Evolutionary conservation across 164 flowering plant species (phyloP).

Genomic region (Houttuynia cordata): DNA sequence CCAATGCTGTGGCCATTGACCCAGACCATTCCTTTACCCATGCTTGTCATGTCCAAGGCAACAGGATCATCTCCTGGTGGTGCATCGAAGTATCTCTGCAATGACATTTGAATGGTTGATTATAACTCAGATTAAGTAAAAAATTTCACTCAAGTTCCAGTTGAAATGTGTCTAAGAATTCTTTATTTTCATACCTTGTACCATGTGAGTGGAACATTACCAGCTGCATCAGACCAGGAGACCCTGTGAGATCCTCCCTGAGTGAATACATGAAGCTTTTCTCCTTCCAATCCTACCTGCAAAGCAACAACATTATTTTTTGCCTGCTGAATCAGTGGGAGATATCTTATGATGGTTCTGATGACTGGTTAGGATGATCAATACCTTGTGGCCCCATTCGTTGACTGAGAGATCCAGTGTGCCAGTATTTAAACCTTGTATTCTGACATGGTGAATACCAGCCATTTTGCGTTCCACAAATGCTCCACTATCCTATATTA

Average conservation of each 20-base stretch:
- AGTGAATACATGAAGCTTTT: constrained; percentile 31
- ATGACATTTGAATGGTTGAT: neutral
- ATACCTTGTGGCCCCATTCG: constrained; percentile 66
- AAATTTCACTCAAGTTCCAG: too few species aligned
- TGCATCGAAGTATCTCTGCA: constrained; percentile 59
- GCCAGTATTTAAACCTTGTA: constrained; percentile 77
- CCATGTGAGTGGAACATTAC: constrained; percentile 50
- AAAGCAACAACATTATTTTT: neutral
- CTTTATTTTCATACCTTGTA: constrained; percentile 47
- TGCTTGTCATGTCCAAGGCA: constrained; percentile 37
- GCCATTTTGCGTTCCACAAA: constrained; percentile 70
- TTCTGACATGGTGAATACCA: constrained; percentile 37
- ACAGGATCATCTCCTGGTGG: constrained; percentile 67
- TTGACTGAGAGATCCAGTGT: constrained; percentile 56
- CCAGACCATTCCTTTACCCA: constrained; percentile 79
- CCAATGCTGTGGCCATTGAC: constrained; percentile 77
- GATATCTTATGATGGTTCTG: neutral
- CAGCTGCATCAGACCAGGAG: constrained; percentile 34
- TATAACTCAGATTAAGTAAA: neutral
- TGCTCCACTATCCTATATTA: constrained; percentile 55
- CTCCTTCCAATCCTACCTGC: constrained; percentile 69
- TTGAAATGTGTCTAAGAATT: too few species aligned
- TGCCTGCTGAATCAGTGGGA: neutral
- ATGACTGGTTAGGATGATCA: neutral
- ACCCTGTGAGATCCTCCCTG: constrained; percentile 46